A percentile compares a stretch with the other conserved stretches of the same genome.
Conservation (phyloP, 306 rosid species). For the Cicer pinnatifidum region DNA sequence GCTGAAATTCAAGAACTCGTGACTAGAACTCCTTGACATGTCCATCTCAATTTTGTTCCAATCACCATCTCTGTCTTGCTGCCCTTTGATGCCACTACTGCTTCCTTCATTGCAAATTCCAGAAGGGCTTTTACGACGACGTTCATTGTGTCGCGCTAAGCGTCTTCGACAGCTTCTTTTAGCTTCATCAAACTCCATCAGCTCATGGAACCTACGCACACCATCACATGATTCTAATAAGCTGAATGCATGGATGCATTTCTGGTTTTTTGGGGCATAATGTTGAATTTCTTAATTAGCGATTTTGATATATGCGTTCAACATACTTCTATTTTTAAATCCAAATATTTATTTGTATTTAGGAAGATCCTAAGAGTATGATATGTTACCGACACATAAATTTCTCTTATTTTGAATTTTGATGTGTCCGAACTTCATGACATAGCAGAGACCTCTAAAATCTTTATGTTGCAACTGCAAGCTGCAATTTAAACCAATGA, state of each 20-base stretch:
- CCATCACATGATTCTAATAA: slow-evolving; percentile 33
- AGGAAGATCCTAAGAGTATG: too few species aligned
- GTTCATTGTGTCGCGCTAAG: slow-evolving; percentile 82
- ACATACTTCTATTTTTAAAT: neutral
- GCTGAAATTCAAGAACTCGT: slow-evolving; percentile 62
- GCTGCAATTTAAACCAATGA: neutral
- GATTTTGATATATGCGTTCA: neutral
- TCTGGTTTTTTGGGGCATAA: neutral
- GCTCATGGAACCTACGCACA: slow-evolving; percentile 78
- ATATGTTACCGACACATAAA: neutral
- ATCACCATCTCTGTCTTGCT: slow-evolving; percentile 48
- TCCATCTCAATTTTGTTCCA: slow-evolving; percentile 54
- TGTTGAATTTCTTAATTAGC: neutral
- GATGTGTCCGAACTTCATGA: neutral
- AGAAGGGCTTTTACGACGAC: slow-evolving; percentile 64
- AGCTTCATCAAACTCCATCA: slow-evolving; percentile 80
- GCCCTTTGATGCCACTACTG: slow-evolving; percentile 47
- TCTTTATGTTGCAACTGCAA: neutral
- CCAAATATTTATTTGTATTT: too few species aligned
- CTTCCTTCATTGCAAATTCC: slow-evolving; percentile 61
- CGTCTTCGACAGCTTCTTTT: slow-evolving; percentile 92
- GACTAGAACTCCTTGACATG: slow-evolving; percentile 53
- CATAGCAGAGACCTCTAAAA: neutral
- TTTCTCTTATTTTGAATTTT: neutral
- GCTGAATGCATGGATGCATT: slow-evolving; percentile 11